Evolutionary conservation across 768 basidiomycete genomes (phyloP).

Genomic region (Amanita brunnescens): DNA sequence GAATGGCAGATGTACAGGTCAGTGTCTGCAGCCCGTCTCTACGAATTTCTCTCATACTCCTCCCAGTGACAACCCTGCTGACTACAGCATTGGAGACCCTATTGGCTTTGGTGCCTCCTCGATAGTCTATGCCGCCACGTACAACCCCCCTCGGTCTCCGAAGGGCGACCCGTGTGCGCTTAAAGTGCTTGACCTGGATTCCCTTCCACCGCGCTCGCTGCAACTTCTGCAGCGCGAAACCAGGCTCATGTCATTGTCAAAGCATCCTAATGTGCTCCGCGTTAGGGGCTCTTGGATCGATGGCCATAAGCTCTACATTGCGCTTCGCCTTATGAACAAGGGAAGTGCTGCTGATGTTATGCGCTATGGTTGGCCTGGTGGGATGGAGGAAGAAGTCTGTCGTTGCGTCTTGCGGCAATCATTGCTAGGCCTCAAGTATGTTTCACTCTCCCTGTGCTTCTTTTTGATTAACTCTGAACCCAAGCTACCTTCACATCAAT

Average conservation of each 20-base stretch:
- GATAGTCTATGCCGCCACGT: conserved; percentile 76
- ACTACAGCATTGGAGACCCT: conserved; percentile 69
- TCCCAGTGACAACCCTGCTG: conserved; percentile 51
- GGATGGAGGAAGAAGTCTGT: conserved; percentile 85
- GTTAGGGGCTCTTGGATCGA: conserved; percentile 87
- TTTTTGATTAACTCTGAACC: neutral
- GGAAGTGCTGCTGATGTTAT: conserved; percentile 83
- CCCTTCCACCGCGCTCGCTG: conserved; percentile 62
- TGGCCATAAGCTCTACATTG: conserved; percentile 79
- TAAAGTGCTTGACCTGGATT: conserved; percentile 85
- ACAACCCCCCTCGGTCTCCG: conserved; percentile 28
- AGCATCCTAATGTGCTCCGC: conserved; percentile 89
- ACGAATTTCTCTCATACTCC: conserved; percentile 3
- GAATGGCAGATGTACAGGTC: conserved; percentile 81
- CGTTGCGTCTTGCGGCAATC: conserved; percentile 81
- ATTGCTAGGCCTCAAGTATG: conserved; percentile 79
- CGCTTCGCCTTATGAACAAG: conserved; percentile 82
- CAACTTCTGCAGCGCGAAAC: conserved; percentile 76
- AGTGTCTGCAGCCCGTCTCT: conserved; percentile 5
- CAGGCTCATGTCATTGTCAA: conserved; percentile 84
- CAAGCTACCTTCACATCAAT: conserved; percentile 79
- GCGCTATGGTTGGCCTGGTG: conserved; percentile 78
- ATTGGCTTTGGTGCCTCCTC: conserved; percentile 93
- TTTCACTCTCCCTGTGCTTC: conserved; percentile 8
- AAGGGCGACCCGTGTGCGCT: conserved; percentile 59